Evolutionary conservation across 257 asterid genomes (phyloP).

Genomic region (Nicotiana sylvestris): DNA sequence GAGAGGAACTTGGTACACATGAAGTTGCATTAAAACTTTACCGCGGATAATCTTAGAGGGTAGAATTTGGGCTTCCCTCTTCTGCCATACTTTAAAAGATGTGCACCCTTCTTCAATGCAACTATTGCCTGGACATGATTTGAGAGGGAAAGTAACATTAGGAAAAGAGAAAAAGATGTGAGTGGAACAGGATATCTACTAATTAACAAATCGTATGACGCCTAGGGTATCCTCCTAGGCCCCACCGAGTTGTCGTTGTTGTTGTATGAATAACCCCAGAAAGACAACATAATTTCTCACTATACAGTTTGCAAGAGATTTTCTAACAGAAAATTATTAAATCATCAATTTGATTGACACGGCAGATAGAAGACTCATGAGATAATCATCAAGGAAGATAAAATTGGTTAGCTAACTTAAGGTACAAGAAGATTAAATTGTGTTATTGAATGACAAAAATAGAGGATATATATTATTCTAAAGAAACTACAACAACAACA

Average conservation of each 20-base stretch:
- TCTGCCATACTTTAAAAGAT: constrained; percentile 40
- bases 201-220: background rate
- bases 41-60: constrained; percentile 49
- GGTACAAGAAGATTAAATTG: background rate
- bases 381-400: background rate
- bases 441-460: background rate
- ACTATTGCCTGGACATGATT: constrained; percentile 40
- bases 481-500: background rate
- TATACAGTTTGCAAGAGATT: background rate
- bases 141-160: background rate
- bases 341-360: background rate
- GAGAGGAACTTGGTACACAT: too few relatives aligned
- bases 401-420: background rate
- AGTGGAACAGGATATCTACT: background rate
- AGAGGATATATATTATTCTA: background rate
- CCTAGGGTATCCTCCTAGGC: too few relatives aligned
- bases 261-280: background rate
- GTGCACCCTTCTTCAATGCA: constrained; percentile 48
- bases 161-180: background rate
- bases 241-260: too few relatives aligned
- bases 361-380: background rate
- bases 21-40: background rate
- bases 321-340: background rate
- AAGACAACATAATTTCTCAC: background rate
- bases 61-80: constrained; percentile 52